A percentile compares a stretch with the other conserved stretches of the same genome.
Evolutionary conservation across 176 grass and related monocot species (phyloP).

Genomic region (Dactylis glomerata): DNA sequence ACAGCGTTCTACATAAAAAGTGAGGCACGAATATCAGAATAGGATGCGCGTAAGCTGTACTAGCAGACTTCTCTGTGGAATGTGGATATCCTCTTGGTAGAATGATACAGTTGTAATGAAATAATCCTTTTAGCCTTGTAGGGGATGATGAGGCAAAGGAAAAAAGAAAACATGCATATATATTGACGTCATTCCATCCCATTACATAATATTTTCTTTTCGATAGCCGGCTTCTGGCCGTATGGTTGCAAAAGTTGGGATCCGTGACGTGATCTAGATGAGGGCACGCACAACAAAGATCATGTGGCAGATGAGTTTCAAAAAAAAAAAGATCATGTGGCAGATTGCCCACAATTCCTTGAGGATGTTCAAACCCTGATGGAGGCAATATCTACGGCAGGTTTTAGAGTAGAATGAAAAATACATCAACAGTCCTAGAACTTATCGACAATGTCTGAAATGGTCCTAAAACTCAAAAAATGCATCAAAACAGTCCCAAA

Average conservation of each 20-base stretch:
- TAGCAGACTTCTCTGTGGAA: too few relatives aligned
- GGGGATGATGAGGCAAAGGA: background rate
- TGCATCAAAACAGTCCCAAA: too few relatives aligned
- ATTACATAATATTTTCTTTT: background rate
- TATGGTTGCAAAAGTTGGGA: background rate
- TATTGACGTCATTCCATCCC: background rate
- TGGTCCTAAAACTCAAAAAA: too few relatives aligned
- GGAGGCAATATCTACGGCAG: background rate
- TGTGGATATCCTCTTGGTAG: too few relatives aligned
- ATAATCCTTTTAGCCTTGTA: background rate
- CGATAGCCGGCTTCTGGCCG: background rate
- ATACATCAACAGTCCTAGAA: too few relatives aligned
- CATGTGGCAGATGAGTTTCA: conserved; percentile 5
- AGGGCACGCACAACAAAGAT: background rate
- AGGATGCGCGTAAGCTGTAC: too few relatives aligned
- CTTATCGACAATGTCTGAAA: too few relatives aligned
- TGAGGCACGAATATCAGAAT: too few relatives aligned
- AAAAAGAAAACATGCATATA: background rate
- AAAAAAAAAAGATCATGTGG: background rate
- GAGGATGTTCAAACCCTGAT: background rate
- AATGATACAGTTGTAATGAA: background rate
- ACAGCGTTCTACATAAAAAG: too few relatives aligned
- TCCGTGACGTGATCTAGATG: background rate
- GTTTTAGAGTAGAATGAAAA: background rate
- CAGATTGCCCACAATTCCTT: conserved; percentile 9